These are phyloP conservation scores for Infundibulicybe gibba DNA, from an alignment of 768 basidiomycete genomes.

Conservation along the genomic window DNA sequence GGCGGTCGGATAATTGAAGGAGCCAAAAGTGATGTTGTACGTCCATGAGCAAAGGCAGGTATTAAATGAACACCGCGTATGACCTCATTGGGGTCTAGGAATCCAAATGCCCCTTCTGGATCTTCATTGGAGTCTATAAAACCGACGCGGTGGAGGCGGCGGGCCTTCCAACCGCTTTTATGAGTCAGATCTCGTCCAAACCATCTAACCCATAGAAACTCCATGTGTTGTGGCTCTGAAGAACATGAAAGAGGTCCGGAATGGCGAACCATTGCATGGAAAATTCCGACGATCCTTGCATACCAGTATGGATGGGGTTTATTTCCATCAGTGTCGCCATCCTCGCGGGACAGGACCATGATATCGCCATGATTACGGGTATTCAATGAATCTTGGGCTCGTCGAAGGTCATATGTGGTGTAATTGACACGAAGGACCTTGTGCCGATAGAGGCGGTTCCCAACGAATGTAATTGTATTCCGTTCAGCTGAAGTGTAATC, in stretches of 20 bases:
- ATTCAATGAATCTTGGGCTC: conserved; percentile 34
- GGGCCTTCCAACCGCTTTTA: conserved; percentile 6
- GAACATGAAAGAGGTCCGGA: background rate
- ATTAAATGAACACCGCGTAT: conserved; percentile 31
- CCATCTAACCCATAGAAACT: conserved; percentile 24
- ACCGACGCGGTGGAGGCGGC: conserved; percentile 13
- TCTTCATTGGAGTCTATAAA: conserved; percentile 17
- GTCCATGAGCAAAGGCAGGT: conserved; percentile 22
- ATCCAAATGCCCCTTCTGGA: conserved; percentile 31
- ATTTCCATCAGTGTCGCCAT: conserved; percentile 1
- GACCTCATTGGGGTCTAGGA: conserved; percentile 33
- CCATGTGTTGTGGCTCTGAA: conserved; percentile 8
- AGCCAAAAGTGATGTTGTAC: conserved; percentile 8
- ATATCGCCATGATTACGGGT: conserved; percentile 27
- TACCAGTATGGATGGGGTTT: conserved; percentile 28
- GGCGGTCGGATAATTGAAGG: conserved; percentile 10
- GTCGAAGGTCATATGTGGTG: conserved; percentile 36
- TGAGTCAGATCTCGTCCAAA: conserved; percentile 12
- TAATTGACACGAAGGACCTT: conserved; percentile 27
- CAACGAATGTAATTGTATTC: conserved; percentile 10
- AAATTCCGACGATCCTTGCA: conserved; percentile 22
- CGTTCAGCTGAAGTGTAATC: conserved; percentile 11
- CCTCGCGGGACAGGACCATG: conserved; percentile 23
- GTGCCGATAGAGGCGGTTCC: conserved; percentile 17
- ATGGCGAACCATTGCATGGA: conserved; percentile 22